Evolutionary conservation across 805 yeast genomes (phyloP), one percentile per base, ranked within the genome.

Genomic region (Ascoidea asiatica): DNA sequence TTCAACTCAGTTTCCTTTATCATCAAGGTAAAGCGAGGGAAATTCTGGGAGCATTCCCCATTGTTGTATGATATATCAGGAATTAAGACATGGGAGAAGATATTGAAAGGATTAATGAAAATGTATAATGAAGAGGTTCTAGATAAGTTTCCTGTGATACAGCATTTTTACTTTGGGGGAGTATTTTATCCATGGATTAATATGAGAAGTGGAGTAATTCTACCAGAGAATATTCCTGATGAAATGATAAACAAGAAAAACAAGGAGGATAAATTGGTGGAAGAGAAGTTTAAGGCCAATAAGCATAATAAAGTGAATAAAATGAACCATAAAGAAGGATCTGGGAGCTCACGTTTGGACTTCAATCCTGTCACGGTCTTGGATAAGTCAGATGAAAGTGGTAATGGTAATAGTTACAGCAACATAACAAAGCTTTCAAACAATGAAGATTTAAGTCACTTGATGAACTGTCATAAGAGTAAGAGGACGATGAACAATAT

Each of bases 111-210:
- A 0, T 72, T 89, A 72, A 53, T 81, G 42, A 87, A 84, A 58
- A 89, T 89, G 97, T 89, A 84, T 58, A 67, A 70, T 46, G 96
- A 77, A 1, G 97, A 89, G 59, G 96, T 89, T 2, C 65, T 89
- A 39, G 76, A 79, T 3, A 89, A 88, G 56, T 83, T 82, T 52
- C 97, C 97, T 0, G 96, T 90, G 13, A 89, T 90, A 8, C 98
- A 90, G 63, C 98, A 90, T 64, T 86, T 90, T 53, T 80, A 80
- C 70, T 87, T 86, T 62, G 81, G 80, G 4, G 54, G 55, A 5
- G 70, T 63, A 1, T 55, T 69, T 13, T 67, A 59, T 44, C 72
- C 72, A 0, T 69, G 73, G 72, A 44, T 54, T 5, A 56, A 60
- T 41, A 29, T 29, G 4, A 8, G 15, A 11, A 29, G 15, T 11